These are phyloP conservation scores for Saccharomycopsis olivae DNA, from an alignment of 805 yeast genomes.

Conservation along the genomic window DNA sequence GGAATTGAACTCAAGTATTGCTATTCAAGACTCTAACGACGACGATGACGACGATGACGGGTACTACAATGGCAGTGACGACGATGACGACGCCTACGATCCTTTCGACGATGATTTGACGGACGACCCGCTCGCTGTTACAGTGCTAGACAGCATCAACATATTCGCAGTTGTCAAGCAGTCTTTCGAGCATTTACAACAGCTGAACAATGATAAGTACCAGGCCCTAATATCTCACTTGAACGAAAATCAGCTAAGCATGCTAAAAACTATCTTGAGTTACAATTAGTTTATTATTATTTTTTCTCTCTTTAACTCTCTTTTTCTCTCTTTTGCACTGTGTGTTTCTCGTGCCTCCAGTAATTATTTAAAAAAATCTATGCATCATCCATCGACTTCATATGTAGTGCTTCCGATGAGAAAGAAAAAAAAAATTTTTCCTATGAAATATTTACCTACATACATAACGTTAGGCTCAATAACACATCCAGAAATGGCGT, in stretches of 20 bases:
- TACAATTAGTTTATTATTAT: neutral
- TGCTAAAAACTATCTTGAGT: too few species aligned
- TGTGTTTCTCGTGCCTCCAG: neutral
- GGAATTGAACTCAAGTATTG: neutral
- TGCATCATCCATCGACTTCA: neutral
- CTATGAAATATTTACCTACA: neutral
- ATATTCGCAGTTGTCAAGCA: constrained; percentile 57
- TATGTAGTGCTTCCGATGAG: neutral
- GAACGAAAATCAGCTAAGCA: too few species aligned
- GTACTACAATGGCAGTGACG: constrained; percentile 28
- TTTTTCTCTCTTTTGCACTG: neutral
- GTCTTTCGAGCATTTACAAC: constrained; percentile 20
- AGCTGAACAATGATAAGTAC: neutral
- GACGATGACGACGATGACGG: constrained; percentile 30
- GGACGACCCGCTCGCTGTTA: constrained; percentile 73
- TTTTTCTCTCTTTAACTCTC: neutral
- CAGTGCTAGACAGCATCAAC: constrained; percentile 70
- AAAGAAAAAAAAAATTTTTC: neutral
- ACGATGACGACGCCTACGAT: constrained; percentile 27
- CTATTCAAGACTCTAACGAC: constrained; percentile 12
- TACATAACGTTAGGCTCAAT: too few species aligned
- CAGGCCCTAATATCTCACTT: neutral
- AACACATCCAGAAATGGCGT: neutral
- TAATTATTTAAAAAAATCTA: neutral
- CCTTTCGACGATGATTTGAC: constrained; percentile 53